phyloP scores from a whole-genome alignment of 2,329 filamentous ascomycete genomes.

The Cercospora sp. region DNA sequence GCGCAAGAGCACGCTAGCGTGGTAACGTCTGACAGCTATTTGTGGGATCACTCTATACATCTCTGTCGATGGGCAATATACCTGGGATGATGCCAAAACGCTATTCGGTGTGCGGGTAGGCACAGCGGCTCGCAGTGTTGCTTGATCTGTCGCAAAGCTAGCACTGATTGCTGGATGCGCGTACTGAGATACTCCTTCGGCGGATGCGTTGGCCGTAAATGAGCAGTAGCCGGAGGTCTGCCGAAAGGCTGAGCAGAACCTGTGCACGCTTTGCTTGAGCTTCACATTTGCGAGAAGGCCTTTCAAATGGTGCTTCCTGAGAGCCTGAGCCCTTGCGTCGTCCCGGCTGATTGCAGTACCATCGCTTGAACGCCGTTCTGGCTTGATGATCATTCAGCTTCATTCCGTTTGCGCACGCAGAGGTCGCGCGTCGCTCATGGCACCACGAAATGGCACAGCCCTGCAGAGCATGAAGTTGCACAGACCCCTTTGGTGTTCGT shows the following conservation, averaged over 20 bases:
- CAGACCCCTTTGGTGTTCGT: not conserved
- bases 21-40: not conserved
- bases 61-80: not conserved
- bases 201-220: not conserved
- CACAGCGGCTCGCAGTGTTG: not conserved
- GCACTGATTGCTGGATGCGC: not conserved
- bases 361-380: not conserved
- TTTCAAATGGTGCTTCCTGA: not conserved
- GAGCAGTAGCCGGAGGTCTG: not conserved
- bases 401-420: not conserved
- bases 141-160: not conserved
- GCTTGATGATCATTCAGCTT: not conserved
- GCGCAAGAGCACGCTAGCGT: not conserved
- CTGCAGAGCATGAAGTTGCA: constrained; percentile 7
- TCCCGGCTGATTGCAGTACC: not conserved
- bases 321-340: not conserved
- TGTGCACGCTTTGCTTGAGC: not conserved
- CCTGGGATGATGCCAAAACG: not conserved
- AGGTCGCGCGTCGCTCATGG: not conserved
- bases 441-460: not conserved
- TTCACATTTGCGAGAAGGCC: not conserved
- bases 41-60: not conserved
- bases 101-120: not conserved
- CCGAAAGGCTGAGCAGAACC: not conserved
- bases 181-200: not conserved